Conservation (phyloP, 108 stramenopile species). For the Nannochloropsis granulata region DNA sequence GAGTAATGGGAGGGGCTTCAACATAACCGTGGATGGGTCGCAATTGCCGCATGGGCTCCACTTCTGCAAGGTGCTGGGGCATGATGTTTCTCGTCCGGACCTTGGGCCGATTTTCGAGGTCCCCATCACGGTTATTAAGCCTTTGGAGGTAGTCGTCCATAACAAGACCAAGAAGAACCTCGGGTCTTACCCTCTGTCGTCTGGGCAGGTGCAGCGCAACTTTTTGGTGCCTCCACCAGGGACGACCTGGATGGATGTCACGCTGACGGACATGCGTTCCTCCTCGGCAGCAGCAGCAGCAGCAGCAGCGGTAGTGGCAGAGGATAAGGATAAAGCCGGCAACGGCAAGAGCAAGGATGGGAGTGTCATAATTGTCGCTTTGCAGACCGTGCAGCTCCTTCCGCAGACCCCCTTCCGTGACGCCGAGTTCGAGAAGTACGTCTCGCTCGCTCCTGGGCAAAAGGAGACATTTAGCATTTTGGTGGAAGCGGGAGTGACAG, state of each 20-base stretch:
- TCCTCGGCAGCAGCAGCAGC: neutral
- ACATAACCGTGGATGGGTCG: conserved; percentile 51
- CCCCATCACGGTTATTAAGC: conserved; percentile 50
- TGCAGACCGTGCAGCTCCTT: conserved; percentile 53
- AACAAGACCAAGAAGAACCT: neutral
- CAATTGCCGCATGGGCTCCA: conserved; percentile 51
- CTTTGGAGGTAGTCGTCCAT: neutral
- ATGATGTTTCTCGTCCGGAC: conserved; percentile 19
- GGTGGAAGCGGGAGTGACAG: conserved; percentile 39
- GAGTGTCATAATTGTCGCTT: conserved; percentile 21
- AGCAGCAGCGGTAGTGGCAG: neutral
- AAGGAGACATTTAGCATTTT: conserved; percentile 25
- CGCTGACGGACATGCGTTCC: conserved; percentile 5
- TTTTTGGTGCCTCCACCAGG: conserved; percentile 48
- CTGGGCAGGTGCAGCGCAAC: conserved; percentile 39
- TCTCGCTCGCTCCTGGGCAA: conserved; percentile 41
- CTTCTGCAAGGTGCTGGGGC: conserved; percentile 44
- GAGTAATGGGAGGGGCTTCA: conserved; percentile 38
- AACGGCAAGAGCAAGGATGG: neutral
- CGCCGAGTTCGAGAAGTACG: conserved; percentile 27
- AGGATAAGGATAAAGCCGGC: neutral
- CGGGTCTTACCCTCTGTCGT: neutral
- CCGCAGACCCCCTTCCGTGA: conserved; percentile 44
- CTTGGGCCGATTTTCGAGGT: conserved; percentile 44
- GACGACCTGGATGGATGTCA: conserved; percentile 50